Evolutionary conservation across 75 land plant species (phyloP), one percentile per base, ranked within the genome.

Genomic region (Selaginella moellendorffii): DNA sequence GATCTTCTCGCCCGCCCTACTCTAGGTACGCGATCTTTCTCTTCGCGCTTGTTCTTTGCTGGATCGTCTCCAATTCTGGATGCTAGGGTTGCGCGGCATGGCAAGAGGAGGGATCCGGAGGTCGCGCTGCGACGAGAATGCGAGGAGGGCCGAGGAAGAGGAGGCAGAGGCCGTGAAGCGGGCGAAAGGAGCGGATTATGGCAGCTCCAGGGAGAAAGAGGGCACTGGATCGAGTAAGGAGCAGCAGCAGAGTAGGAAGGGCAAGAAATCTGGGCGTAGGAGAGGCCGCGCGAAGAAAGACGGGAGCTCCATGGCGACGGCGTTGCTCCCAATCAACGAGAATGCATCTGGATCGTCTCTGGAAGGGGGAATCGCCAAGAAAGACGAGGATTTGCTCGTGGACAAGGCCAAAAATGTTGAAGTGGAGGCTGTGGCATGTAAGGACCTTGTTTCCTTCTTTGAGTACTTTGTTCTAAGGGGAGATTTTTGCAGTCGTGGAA

Each of bases 341-440:
- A 36, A 36, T 36, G 46, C 46, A 36, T 5, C 46, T 36, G 46
- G 46, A 36, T 36, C 46, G 46, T 36, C 46, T 36, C 46, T 36
- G 46, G 46, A 36, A 36, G 46, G 46, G 10, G 14, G 46, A 36
- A 36, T 36, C 46, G 14, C 10, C 46, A 36, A 5, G 10, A 36
- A 36, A 36, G 46, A 36, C 46, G 46, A 36, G 46, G 46, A 36
- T 36, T 36, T 36, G 46, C 46, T 36, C 46, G 46, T 36, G 46
- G 46, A 36, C 46, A 36, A 36, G 46, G 46, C 46, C 46, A 36
- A 36, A 36, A 36, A 36, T 36, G 46, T 36, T 36, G 46, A 36
- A 36, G 46, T 36, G 46, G 46, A 36, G 46, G 46, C 46, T 36
- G 46, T 36, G 46, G 46, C 46, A 36, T 36, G 46, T 36, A 36